Percentiles rank a stretch among this genome's conserved stretches.
These are phyloP conservation scores for Phallus indusiatus DNA, from an alignment of 768 basidiomycete genomes.

Conservation along the genomic window DNA sequence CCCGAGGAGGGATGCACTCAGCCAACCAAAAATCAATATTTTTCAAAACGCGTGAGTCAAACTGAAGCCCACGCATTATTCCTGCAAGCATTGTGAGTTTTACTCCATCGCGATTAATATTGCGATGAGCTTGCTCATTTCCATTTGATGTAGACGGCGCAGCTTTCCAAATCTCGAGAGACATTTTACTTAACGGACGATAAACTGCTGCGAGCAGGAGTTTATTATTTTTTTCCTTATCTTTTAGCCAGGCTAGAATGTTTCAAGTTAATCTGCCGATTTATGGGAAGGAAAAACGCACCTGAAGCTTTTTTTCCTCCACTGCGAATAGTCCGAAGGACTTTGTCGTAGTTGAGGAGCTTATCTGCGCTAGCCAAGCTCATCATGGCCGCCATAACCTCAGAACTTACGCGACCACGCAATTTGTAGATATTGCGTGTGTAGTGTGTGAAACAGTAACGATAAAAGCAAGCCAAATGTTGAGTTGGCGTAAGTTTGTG, in stretches of 20 bases:
- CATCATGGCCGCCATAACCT: conserved; percentile 16
- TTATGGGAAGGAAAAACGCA: not conserved
- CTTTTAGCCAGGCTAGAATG: conserved; percentile 20
- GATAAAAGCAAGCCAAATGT: conserved; percentile 18
- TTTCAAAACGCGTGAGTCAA: not conserved
- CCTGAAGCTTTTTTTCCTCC: conserved; percentile 19
- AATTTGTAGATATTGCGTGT: conserved; percentile 17
- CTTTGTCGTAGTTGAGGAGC: conserved; percentile 13
- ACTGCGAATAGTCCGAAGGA: conserved; percentile 11
- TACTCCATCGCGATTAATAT: conserved; percentile 19
- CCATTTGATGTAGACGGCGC: conserved; percentile 18
- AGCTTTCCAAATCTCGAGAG: conserved; percentile 20
- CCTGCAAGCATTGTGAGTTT: conserved; percentile 19
- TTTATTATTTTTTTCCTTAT: conserved; percentile 14
- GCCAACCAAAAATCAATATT: not conserved
- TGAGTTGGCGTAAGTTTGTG: conserved; percentile 18
- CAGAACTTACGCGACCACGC: not conserved
- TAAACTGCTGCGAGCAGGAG: conserved; percentile 22
- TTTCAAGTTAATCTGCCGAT: not conserved
- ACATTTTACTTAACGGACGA: conserved; percentile 20
- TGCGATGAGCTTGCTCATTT: conserved; percentile 19
- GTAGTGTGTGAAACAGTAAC: conserved; percentile 19
- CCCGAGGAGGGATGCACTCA: not conserved
- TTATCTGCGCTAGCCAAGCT: conserved; percentile 17
- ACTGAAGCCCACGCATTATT: conserved; percentile 16